Evolutionary conservation across 2,329 filamentous ascomycete species (phyloP).

Genomic region (Colletotrichum gloeosporioides): DNA sequence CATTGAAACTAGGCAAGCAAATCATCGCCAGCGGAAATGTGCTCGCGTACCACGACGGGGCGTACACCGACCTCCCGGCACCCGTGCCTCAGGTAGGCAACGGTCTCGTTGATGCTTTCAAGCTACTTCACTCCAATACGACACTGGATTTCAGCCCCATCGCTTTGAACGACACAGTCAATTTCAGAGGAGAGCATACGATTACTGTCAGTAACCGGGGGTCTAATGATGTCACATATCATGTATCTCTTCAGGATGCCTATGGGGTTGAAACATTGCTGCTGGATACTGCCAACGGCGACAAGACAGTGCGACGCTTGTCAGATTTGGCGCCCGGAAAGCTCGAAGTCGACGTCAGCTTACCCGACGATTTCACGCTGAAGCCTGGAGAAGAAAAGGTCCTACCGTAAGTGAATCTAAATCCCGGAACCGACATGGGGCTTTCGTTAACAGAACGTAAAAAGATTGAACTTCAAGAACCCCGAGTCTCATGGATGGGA

Average conservation of each 20-base stretch:
- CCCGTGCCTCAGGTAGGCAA: conserved; percentile 45
- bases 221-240: conserved; percentile 36
- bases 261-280: conserved; percentile 40
- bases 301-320: neutral
- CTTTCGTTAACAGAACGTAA: neutral
- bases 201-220: conserved; percentile 42
- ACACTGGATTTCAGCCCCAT: conserved; percentile 42
- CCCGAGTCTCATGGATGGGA: conserved; percentile 30
- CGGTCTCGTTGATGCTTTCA: conserved; percentile 46
- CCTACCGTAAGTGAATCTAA: conserved; percentile 17
- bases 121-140: conserved; percentile 43
- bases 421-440: neutral
- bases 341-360: conserved; percentile 14
- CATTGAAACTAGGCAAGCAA: conserved; percentile 28
- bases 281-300: conserved; percentile 6
- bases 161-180: conserved; percentile 49
- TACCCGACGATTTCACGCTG: conserved; percentile 27
- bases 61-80: conserved; percentile 24
- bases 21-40: conserved; percentile 38
- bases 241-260: conserved; percentile 29
- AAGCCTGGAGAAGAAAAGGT: conserved; percentile 27
- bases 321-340: conserved; percentile 17
- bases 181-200: conserved; percentile 34
- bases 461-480: conserved; percentile 31
- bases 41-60: conserved; percentile 30